Base-by-base conservation (phyloP, 208 protist species). In the Naegleria fowleri region DNA sequence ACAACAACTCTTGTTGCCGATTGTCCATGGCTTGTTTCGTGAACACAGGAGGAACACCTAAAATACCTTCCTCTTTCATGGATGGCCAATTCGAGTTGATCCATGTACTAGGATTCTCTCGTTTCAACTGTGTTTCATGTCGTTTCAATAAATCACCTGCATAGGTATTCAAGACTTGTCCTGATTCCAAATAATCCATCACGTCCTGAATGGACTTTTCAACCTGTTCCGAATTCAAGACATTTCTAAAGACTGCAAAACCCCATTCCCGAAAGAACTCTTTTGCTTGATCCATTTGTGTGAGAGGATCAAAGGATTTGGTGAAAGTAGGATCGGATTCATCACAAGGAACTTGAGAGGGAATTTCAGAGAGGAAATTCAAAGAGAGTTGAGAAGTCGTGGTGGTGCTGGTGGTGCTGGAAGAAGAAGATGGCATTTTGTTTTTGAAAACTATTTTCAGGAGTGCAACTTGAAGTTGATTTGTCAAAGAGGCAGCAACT, bases 191-290 rank as follows among this genome's bases (percentile, higher is more conserved):
- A 33, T n/a, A 40, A 13, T 13, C 9, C 0, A 86, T 33, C 41
- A 51, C n/a, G 19, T 86, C 83, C 29, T 29, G 4, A 86, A 86
- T 33, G 5, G 83, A 40, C 33, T 48, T 29, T 6, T 86, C 7
- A 51, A 33, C 16, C 33, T 89, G 39, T 40, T 59, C 19, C 40
- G 36, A 4, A n/a, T 39, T 67, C 3, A 89, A 11, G 5, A 58
- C 19, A 75, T 59, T 29, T 41, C 25, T 4, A 7, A 89, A 33
- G 3, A 89, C 86, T 29, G 59, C 86, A 40, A 89, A 89, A 25
- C 86, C 86, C 39, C 25, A 89, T 29, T 89, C 36, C 15, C 39
- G 0, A 67, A 89, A 89, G 25, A 89, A 89, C 36, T 88, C 16
- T 33, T 79, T 58, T 0, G 85, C 25, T 40, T 88, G 36, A 43